These are phyloP conservation scores for Aspergillus ostianus DNA, from an alignment of 495 filamentous ascomycete genomes.

Conservation along the genomic window DNA sequence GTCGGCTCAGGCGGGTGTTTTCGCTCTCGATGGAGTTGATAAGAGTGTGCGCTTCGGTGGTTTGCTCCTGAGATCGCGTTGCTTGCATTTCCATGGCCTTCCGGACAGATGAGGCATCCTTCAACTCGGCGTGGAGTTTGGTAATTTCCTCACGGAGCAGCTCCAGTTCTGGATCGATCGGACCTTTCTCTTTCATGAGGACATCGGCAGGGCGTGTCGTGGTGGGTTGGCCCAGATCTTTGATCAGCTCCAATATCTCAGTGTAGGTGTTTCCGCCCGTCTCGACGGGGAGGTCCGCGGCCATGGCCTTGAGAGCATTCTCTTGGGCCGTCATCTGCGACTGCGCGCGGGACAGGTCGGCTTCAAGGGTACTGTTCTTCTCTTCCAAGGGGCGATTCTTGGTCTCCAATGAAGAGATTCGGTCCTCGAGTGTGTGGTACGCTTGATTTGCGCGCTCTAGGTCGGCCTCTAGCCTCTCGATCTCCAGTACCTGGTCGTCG, in stretches of 20 bases:
- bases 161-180: constrained; percentile 21
- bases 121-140: constrained; percentile 30
- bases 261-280: constrained; percentile 38
- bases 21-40: constrained; percentile 48
- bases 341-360: constrained; percentile 39
- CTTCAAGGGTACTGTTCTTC: constrained; percentile 43
- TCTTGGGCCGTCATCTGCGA: constrained; percentile 45
- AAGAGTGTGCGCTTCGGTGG: constrained; percentile 41
- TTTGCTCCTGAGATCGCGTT: constrained; percentile 34
- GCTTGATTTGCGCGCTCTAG: constrained; percentile 34
- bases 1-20: constrained; percentile 39
- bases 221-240: constrained; percentile 31
- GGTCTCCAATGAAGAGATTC: constrained; percentile 36
- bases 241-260: constrained; percentile 44
- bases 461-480: constrained; percentile 38
- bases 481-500: constrained; percentile 34
- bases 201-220: constrained; percentile 15
- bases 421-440: constrained; percentile 34
- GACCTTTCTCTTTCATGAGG: constrained; percentile 23
- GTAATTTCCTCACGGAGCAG: constrained; percentile 30
- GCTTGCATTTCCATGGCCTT: constrained; percentile 36
- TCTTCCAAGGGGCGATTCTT: constrained; percentile 43
- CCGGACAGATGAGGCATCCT: constrained; percentile 25
- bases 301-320: constrained; percentile 41
- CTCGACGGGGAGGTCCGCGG: constrained; percentile 38